Percentiles rank a stretch among this genome's conserved stretches.
phyloP scores from a whole-genome alignment of 768 basidiomycete species.

The Phanerochaete sordida region DNA sequence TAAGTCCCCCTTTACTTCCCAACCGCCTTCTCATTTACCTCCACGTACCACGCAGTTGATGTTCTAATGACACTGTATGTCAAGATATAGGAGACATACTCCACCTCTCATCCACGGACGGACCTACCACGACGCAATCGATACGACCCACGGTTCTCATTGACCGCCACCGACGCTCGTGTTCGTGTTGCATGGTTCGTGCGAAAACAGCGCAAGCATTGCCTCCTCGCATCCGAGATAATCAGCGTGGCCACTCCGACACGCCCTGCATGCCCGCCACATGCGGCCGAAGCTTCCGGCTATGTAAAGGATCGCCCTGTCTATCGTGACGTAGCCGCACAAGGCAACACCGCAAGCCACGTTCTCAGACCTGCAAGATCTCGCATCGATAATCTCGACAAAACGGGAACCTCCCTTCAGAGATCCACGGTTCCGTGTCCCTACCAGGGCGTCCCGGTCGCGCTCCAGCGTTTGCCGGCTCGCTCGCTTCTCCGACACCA shows the following conservation, averaged over 20 bases:
- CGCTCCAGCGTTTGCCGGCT: background rate
- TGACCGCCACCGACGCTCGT: background rate
- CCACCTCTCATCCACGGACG: background rate
- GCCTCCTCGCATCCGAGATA: background rate
- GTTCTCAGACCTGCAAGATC: background rate
- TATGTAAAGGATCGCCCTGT: background rate
- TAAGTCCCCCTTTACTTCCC: no score
- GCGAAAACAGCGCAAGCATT: background rate
- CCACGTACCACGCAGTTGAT: background rate
- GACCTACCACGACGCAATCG: background rate
- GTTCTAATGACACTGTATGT: no score
- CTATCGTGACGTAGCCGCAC: background rate
- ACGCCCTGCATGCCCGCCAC: background rate
- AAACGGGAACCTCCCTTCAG: background rate
- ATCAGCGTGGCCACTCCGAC: background rate
- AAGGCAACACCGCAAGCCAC: background rate
- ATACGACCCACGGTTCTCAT: background rate
- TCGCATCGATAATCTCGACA: conserved; percentile 2
- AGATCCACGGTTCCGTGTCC: background rate
- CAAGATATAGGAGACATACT: background rate
- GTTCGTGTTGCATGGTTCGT: background rate
- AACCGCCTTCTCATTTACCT: no score
- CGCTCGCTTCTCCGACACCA: no score
- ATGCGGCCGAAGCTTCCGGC: background rate
- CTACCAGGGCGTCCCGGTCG: background rate